A percentile compares a stretch with the other conserved stretches of the same genome.
Conservation (phyloP, 1,284 basidiomycete genomes). For the Leccinum angustisporum region DNA sequence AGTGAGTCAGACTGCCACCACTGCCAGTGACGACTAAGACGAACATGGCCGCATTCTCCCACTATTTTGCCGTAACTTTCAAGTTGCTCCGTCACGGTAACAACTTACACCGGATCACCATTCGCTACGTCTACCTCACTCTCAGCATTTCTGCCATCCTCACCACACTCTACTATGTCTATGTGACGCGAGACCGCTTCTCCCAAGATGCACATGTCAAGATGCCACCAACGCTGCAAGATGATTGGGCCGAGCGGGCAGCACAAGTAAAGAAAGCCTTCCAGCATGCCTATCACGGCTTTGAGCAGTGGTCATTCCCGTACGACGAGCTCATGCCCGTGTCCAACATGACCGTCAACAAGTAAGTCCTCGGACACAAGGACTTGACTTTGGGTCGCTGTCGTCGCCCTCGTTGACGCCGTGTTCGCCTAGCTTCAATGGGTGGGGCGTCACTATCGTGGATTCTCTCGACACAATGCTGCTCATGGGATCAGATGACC, state of each 20-base stretch:
- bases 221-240: conserved; percentile 23
- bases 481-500: conserved; percentile 77
- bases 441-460: conserved; percentile 84
- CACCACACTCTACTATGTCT: conserved; percentile 23
- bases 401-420: conserved; percentile 8
- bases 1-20: background rate
- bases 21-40: background rate
- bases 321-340: conserved; percentile 62
- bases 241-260: conserved; percentile 54
- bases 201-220: conserved; percentile 14
- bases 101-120: conserved; percentile 25
- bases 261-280: conserved; percentile 59
- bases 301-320: conserved; percentile 54
- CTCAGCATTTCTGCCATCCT: conserved; percentile 24
- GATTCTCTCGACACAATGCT: conserved; percentile 88
- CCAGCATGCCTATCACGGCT: conserved; percentile 60
- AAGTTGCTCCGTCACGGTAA: background rate
- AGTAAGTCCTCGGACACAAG: conserved; percentile 40
- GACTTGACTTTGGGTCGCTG: background rate
- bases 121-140: conserved; percentile 31
- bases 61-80: background rate
- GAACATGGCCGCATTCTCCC: background rate
- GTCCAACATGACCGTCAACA: conserved; percentile 44
- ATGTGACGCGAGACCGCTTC: conserved; percentile 6
- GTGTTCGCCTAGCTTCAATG: conserved; percentile 56